phyloP scores from a whole-genome alignment of 164 flowering plant genomes.

The Berberis thunbergii region DNA sequence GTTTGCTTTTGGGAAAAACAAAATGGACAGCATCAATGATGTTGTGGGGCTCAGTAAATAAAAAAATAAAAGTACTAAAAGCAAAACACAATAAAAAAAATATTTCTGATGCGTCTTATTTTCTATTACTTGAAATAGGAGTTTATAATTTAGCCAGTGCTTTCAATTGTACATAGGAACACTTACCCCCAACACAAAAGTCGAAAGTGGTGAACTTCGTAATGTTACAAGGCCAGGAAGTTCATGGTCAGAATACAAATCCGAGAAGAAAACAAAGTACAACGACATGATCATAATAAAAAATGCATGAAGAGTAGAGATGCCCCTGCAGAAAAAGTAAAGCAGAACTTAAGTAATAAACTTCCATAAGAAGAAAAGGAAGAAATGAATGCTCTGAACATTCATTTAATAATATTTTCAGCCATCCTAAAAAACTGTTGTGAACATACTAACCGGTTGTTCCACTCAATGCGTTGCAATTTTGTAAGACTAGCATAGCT shows the following conservation, averaged over 20 bases:
- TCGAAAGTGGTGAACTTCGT: conserved; percentile 68
- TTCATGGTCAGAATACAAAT: conserved; percentile 53
- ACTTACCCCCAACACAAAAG: conserved; percentile 74
- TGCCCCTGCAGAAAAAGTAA: conserved; percentile 47
- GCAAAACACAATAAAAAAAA: too few species aligned
- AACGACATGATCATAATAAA: conserved; percentile 61
- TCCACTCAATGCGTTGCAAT: conserved; percentile 80
- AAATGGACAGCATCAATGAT: too few species aligned
- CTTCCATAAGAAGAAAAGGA: background rate
- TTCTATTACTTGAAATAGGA: too few species aligned
- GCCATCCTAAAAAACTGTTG: too few species aligned
- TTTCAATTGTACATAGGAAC: too few species aligned
- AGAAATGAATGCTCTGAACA: too few species aligned
- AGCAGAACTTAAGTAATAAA: background rate
- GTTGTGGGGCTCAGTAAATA: too few species aligned
- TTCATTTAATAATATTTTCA: too few species aligned
- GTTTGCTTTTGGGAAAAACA: too few species aligned
- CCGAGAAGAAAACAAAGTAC: conserved; percentile 90
- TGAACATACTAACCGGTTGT: conserved; percentile 53
- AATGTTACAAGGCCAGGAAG: conserved; percentile 43
- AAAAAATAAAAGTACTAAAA: too few species aligned
- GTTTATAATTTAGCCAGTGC: too few species aligned
- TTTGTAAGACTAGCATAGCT: conserved; percentile 59
- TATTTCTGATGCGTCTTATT: too few species aligned
- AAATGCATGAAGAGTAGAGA: conserved; percentile 85